Evolutionary conservation across 2,329 filamentous ascomycete species (phyloP).

Genomic region (Lecanicillium sp.): DNA sequence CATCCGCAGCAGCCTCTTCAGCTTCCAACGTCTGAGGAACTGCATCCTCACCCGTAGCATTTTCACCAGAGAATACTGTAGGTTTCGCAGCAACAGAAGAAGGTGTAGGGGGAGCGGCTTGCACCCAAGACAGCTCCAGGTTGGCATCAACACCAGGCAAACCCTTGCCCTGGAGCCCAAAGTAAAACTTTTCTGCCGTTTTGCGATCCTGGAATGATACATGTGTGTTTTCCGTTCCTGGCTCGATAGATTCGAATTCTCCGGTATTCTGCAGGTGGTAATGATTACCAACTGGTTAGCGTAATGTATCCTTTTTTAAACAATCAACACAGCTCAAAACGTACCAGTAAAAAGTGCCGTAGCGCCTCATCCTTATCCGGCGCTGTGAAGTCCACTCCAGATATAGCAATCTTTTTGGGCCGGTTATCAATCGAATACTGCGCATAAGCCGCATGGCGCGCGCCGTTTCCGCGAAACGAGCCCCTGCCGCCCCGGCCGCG

Average conservation of each 20-base stretch:
- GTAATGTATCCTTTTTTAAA: no score
- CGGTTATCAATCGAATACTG: constrained; percentile 68
- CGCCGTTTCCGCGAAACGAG: constrained; percentile 32
- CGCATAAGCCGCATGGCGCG: constrained; percentile 47
- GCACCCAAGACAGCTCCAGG: constrained; percentile 58
- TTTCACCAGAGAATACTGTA: constrained; percentile 1
- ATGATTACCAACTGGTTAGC: neutral
- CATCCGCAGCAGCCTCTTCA: constrained; percentile 10
- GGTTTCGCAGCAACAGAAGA: neutral
- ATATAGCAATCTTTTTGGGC: constrained; percentile 57
- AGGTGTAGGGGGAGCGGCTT: constrained; percentile 17
- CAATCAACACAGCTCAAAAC: constrained; percentile 18
- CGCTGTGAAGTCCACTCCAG: constrained; percentile 54
- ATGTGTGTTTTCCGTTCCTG: constrained; percentile 36
- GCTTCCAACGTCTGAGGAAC: constrained; percentile 11
- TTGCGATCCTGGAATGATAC: constrained; percentile 60
- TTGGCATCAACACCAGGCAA: constrained; percentile 55
- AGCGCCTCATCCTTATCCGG: constrained; percentile 59
- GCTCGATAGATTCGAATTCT: constrained; percentile 51
- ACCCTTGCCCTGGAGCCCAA: constrained; percentile 43
- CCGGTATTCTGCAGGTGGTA: constrained; percentile 44
- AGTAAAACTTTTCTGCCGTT: constrained; percentile 63
- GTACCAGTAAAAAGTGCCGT: constrained; percentile 62
- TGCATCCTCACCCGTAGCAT: constrained; percentile 7
- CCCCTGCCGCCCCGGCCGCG: constrained; percentile 25